Conservation (phyloP, 352 stramenopile genomes). For the Paralagenidium karlingii region DNA sequence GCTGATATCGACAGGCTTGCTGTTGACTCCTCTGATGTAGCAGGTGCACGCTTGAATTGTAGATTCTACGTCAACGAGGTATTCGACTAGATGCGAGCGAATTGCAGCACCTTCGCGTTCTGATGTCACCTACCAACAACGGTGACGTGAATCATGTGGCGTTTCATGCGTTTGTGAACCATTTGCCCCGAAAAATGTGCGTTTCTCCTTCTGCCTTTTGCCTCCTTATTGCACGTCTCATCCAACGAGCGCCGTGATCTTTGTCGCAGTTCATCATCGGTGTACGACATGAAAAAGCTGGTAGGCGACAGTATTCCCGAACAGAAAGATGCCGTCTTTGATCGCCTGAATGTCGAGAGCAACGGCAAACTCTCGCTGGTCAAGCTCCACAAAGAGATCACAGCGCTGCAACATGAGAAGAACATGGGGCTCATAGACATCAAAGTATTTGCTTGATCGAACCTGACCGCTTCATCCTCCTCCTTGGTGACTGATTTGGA, state of each 20-base stretch:
- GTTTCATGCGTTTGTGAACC: constrained; percentile 72
- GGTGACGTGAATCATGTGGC: constrained; percentile 43
- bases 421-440: constrained; percentile 8
- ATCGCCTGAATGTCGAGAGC: constrained; percentile 55
- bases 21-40: neutral
- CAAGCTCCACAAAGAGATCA: constrained; percentile 42
- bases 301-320: constrained; percentile 23
- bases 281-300: constrained; percentile 64
- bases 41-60: no score
- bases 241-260: neutral
- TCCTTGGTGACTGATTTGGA: no score
- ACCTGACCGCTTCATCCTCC: no score
- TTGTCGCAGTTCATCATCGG: constrained; percentile 25
- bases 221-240: neutral
- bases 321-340: constrained; percentile 38
- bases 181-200: constrained; percentile 70
- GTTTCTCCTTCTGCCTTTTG: constrained; percentile 3
- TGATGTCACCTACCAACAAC: constrained; percentile 48
- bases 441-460: constrained; percentile 24
- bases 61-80: constrained; percentile 40
- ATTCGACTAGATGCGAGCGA: constrained; percentile 34
- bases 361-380: constrained; percentile 57
- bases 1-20: neutral
- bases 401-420: constrained; percentile 38
- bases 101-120: constrained; percentile 38